These are phyloP conservation scores for Pythium vanterpoolii DNA, from an alignment of 352 stramenopile genomes.

Conservation along the genomic window DNA sequence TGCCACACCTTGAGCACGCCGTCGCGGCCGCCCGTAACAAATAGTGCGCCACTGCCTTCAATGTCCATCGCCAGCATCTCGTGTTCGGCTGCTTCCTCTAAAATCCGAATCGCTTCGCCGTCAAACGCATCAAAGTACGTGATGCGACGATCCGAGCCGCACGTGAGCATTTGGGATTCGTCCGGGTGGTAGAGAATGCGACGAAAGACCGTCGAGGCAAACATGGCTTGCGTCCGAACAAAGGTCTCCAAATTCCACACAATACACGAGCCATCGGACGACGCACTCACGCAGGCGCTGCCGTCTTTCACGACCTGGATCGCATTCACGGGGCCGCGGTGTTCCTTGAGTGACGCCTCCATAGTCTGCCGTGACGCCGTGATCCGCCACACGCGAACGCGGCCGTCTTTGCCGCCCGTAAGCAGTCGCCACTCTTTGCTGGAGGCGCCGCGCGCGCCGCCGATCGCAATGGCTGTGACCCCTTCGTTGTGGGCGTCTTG, in stretches of 20 bases:
- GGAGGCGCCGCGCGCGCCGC: conserved; percentile 40
- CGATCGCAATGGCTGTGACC: conserved; percentile 92
- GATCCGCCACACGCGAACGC: conserved; percentile 93
- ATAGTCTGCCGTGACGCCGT: conserved; percentile 91
- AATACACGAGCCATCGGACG: conserved; percentile 91
- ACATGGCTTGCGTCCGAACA: conserved; percentile 93
- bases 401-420: conserved; percentile 93
- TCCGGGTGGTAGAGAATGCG: conserved; percentile 94
- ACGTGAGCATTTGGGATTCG: conserved; percentile 95
- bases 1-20: conserved; percentile 94
- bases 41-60: conserved; percentile 81
- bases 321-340: conserved; percentile 91
- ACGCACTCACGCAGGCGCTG: conserved; percentile 72
- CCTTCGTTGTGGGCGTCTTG: conserved; percentile 93
- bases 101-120: conserved; percentile 91
- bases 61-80: conserved; percentile 95
- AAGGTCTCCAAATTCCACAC: conserved; percentile 95
- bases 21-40: conserved; percentile 91
- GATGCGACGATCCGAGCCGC: conserved; percentile 93
- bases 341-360: conserved; percentile 95
- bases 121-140: conserved; percentile 97
- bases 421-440: conserved; percentile 84
- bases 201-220: conserved; percentile 95
- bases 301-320: conserved; percentile 81
- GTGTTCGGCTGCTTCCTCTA: conserved; percentile 88